phyloP scores from a whole-genome alignment of 2,329 filamentous ascomycete species.

The Cyphellophora europaea region DNA sequence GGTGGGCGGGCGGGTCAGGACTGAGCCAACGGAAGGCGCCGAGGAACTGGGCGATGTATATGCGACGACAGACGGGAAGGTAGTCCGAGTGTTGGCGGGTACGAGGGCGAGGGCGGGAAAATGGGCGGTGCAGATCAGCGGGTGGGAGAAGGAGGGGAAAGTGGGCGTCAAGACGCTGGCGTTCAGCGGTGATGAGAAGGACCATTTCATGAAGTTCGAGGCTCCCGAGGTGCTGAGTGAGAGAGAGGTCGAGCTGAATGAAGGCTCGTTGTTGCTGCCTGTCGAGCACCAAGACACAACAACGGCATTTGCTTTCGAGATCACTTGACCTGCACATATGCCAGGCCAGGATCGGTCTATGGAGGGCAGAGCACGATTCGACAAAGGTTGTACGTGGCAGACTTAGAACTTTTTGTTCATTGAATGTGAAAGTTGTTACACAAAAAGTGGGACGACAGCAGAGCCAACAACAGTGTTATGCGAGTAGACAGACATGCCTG shows the following conservation, averaged over 20 bases:
- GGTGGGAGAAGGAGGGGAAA: conserved; percentile 22
- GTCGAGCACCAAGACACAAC: conserved; percentile 27
- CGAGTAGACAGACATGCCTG: too few species aligned
- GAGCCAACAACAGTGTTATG: too few species aligned
- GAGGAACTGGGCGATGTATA: conserved; percentile 31
- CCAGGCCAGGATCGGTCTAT: too few species aligned
- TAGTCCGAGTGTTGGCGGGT: conserved; percentile 28
- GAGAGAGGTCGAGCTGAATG: conserved; percentile 18
- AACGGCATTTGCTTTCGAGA: conserved; percentile 34
- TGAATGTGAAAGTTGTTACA: too few species aligned
- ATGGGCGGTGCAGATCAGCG: conserved; percentile 27
- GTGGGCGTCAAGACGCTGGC: conserved; percentile 25
- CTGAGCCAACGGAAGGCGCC: conserved; percentile 23
- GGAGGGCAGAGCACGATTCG: too few species aligned
- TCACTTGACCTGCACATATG: too few species aligned
- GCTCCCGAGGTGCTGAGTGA: conserved; percentile 24
- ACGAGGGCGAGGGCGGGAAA: conserved; percentile 22
- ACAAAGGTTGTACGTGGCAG: too few species aligned
- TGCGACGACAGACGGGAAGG: conserved; percentile 23
- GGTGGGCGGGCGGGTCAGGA: conserved; percentile 31
- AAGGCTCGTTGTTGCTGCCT: conserved; percentile 24
- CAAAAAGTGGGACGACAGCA: too few species aligned
- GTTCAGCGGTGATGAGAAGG: conserved; percentile 12
- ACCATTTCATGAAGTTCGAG: conserved; percentile 22
- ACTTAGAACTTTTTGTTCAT: too few species aligned